These are phyloP conservation scores for Suhomyces yuchorum DNA, from an alignment of 1,139 yeast species.

Conservation along the genomic window DNA sequence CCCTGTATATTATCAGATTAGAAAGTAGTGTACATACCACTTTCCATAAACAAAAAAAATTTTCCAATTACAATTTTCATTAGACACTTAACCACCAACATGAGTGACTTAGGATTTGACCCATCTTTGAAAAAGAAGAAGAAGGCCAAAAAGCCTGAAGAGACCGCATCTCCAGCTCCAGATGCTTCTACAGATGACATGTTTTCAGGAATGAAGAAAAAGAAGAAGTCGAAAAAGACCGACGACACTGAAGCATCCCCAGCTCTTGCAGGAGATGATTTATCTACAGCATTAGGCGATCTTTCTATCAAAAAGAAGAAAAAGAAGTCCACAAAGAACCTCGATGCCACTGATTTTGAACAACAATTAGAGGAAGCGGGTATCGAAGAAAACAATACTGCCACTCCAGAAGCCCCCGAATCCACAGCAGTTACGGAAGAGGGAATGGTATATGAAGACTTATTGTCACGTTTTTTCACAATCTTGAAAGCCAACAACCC, in stretches of 20 bases:
- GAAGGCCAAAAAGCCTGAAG: conserved; percentile 50
- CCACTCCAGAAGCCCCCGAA: conserved; percentile 21
- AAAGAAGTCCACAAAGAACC: conserved; percentile 66
- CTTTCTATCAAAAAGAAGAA: conserved; percentile 73
- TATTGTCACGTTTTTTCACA: conserved; percentile 80
- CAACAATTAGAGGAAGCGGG: conserved; percentile 92
- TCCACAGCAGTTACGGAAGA: conserved; percentile 38
- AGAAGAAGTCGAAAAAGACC: conserved; percentile 50
- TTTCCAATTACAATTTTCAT: conserved; percentile 7
- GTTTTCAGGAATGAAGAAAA: conserved; percentile 57
- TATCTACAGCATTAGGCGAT: conserved; percentile 69
- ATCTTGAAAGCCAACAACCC: conserved; percentile 93
- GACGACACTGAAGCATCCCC: conserved; percentile 37
- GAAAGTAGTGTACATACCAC: conserved; percentile 10
- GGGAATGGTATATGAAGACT: conserved; percentile 75
- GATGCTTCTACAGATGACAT: conserved; percentile 47
- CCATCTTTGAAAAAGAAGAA: conserved; percentile 84
- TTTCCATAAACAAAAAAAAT: conserved; percentile 11
- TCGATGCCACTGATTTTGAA: conserved; percentile 76
- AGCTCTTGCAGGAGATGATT: conserved; percentile 60
- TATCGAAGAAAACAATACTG: conserved; percentile 52
- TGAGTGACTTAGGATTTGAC: conserved; percentile 74
- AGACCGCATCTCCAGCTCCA: conserved; percentile 35
- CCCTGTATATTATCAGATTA: conserved; percentile 10
- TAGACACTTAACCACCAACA: conserved; percentile 16